phyloP scores from a whole-genome alignment of 108 stramenopile genomes.

The Epithemia pelagica region DNA sequence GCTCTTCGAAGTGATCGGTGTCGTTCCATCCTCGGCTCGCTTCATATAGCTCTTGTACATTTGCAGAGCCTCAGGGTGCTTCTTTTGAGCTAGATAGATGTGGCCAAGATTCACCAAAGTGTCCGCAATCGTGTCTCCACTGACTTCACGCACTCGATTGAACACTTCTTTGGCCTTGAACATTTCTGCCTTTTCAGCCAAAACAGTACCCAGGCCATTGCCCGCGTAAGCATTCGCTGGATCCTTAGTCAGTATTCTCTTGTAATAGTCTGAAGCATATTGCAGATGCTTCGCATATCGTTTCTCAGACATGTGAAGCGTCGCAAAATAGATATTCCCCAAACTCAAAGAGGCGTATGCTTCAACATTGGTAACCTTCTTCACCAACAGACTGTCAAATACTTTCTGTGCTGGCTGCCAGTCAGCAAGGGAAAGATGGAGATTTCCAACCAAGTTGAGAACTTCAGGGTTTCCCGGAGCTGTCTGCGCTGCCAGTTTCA shows the following conservation, averaged over 20 bases:
- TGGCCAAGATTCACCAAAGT: constrained; percentile 80
- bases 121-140: constrained; percentile 75
- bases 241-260: constrained; percentile 67
- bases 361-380: constrained; percentile 74
- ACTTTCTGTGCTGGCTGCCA: constrained; percentile 78
- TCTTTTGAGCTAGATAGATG: constrained; percentile 78
- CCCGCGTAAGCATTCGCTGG: constrained; percentile 87
- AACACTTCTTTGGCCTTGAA: constrained; percentile 83
- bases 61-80: constrained; percentile 80
- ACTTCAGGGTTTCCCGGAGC: constrained; percentile 85
- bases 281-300: constrained; percentile 70
- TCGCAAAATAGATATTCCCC: constrained; percentile 86
- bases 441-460: constrained; percentile 82
- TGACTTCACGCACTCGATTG: constrained; percentile 80
- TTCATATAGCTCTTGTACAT: constrained; percentile 87
- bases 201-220: constrained; percentile 78
- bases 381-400: constrained; percentile 70
- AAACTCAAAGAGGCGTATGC: constrained; percentile 79
- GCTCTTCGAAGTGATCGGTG: constrained; percentile 71
- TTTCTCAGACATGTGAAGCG: constrained; percentile 46
- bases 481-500: constrained; percentile 71
- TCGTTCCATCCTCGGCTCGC: constrained; percentile 53
- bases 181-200: constrained; percentile 83
- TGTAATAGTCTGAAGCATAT: constrained; percentile 75
- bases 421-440: constrained; percentile 76